Evolutionary conservation across 768 basidiomycete genomes (phyloP), one percentile per base, ranked within the genome.

Genomic region (Leucocoprinus birnbaumii): DNA sequence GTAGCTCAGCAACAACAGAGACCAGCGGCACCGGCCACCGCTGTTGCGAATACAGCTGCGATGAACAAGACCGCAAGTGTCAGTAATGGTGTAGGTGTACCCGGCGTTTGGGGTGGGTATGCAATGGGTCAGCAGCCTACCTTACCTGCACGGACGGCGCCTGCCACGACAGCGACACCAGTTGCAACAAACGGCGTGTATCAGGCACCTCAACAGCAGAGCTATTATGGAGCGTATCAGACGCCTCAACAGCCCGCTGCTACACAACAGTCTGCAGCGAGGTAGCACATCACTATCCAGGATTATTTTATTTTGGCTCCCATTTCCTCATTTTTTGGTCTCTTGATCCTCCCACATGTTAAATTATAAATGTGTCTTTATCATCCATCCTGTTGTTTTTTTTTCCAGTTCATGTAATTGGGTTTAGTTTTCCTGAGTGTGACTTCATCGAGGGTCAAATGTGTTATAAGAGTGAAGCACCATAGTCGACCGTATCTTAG

Each of bases 11-110:
- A 43, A 44, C 57, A 37, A 50, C 57, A 43, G 55, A 48, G 31
- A 48, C 40, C 26, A 24, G 24, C 24, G 2, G 35, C 22, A 34
- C 34, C 60, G 19, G 68, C 79, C 51, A 77, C 81, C 3, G 81
- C 77, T 3, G 81, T 83, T 5, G 81, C 80, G 9, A 84, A 83
- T 45, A 83, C 82, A 0, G 79, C 80, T 22, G 59, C 77, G 21
- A 60, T 63, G 19, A 64, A 59, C 45, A 55, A 59, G 1, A 43
- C 58, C 34, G 48, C 47, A 38, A 42, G 38, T 16, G 16, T 53
- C 19, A 50, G 53, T 25, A 45, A 55, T 46, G 40, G 57, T 34
- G 42, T 31, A 11, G 31, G 31, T 31, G 31, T 31, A 31, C 31
- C 58, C 26, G 53, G 60, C 49, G 25, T 57, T 47, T 58, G 56